Base-by-base conservation (phyloP, 1,139 yeast genomes). In the Pneumocystis oryctolagi region DNA sequence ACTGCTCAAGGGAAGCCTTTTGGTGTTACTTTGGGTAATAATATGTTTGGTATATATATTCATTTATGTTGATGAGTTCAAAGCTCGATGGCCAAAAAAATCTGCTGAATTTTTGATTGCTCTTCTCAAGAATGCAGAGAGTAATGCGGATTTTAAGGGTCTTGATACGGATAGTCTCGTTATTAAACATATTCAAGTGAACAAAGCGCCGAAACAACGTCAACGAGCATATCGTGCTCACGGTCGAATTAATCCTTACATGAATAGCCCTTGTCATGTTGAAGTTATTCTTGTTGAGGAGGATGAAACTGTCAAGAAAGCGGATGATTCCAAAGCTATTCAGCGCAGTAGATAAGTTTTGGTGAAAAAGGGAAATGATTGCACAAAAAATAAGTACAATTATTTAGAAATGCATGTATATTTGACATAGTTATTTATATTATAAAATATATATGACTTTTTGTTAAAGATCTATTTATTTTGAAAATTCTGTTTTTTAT, bases 221-320 rank as follows among this genome's bases (percentile, higher is more conserved):
- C 92, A 98, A 84, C 89, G 99, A 84, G 92, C 98, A 77, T 94
- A 83, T 96, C 92, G 99, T 86, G 98, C 98, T 76, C 98, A 92
- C 86, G 99, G 99, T 87, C 90, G 97, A 85, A 88, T 89, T 79
- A 92, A 90, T 82, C 96, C 96, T 75, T 92, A 89, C 90, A 94
- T 89, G 83, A 88, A 97, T 69, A 84, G 90, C 75, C 98, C 98
- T 78, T 89, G 95, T 76, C 99, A 94, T 87, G 90, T 94, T 78
- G 98, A 94, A 84, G 82, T 94, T 78, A 85, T 89, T 77, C 83
- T 94, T 76, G 85, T 97, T 76, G 98, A 94, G 84, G 89, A 85
- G 80, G 92, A 82, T 73, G 97, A 89, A 80, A 84, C 82, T 76
- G 90, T 92, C 78, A 90, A 86, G 76, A 92, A 92, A 86, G 90